These are phyloP conservation scores for Daldinia caldariorum DNA, from an alignment of 495 filamentous ascomycete species.

Conservation along the genomic window DNA sequence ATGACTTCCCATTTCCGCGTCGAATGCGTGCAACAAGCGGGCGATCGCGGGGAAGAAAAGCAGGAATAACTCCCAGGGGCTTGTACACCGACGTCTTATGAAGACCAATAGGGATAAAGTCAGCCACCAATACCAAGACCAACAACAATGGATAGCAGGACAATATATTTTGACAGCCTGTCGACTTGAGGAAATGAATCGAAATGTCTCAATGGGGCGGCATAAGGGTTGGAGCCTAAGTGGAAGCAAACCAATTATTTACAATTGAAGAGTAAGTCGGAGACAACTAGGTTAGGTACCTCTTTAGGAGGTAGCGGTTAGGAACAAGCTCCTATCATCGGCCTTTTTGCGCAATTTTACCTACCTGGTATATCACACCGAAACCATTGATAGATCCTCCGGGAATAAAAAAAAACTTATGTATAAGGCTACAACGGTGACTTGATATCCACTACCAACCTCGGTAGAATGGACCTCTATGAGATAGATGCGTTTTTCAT, in stretches of 20 bases:
- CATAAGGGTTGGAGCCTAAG: neutral
- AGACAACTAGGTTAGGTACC: too few species aligned
- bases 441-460: neutral
- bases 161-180: neutral
- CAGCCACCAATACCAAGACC: neutral
- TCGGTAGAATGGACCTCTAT: neutral
- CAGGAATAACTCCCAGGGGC: neutral
- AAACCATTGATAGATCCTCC: neutral
- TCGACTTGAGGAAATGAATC: neutral
- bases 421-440: neutral
- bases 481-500: neutral
- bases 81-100: too few species aligned
- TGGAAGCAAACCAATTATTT: neutral
- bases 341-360: neutral
- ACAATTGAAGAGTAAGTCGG: neutral
- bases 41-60: constrained; percentile 5
- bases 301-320: neutral
- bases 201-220: neutral
- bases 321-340: neutral
- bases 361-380: neutral
- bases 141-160: neutral
- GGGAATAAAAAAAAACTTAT: neutral
- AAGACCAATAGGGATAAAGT: neutral
- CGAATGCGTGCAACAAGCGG: neutral
- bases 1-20: constrained; percentile 9